Conservation (phyloP, 163 green algal species). For the Prototheca wickerhamii region DNA sequence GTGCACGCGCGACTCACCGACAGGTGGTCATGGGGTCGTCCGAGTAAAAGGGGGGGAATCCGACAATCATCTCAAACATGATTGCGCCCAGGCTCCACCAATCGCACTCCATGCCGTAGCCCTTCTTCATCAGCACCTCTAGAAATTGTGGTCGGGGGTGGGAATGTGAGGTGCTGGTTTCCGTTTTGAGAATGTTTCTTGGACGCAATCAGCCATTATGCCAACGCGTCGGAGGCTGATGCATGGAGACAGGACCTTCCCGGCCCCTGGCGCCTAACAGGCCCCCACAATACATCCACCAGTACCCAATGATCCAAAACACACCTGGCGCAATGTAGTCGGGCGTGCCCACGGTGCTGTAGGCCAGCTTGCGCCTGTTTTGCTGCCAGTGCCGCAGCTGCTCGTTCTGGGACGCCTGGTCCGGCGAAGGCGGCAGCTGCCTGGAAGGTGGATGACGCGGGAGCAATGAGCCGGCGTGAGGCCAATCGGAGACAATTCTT, state of each 20-base stretch:
- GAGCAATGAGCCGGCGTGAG: neutral
- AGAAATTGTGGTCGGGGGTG: neutral
- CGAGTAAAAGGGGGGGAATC: slow-evolving; percentile 94
- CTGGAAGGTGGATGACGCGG: neutral
- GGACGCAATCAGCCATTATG: no score
- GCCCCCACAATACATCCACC: neutral
- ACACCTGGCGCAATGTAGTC: slow-evolving; percentile 94
- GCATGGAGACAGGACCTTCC: neutral
- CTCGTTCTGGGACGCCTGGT: slow-evolving; percentile 32
- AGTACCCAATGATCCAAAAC: neutral
- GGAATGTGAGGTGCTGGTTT: neutral
- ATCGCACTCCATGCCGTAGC: slow-evolving; percentile 98
- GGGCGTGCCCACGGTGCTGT: slow-evolving; percentile 91
- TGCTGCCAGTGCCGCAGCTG: slow-evolving; percentile 64
- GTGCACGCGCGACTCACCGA: slow-evolving; percentile 19
- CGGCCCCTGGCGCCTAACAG: neutral
- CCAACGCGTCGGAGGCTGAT: neutral
- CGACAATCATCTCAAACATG: slow-evolving; percentile 96
- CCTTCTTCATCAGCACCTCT: slow-evolving; percentile 94
- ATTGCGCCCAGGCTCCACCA: slow-evolving; percentile 97
- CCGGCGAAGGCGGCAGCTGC: neutral
- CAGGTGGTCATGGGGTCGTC: slow-evolving; percentile 88
- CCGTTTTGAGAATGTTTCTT: no score
- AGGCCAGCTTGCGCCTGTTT: slow-evolving; percentile 77
- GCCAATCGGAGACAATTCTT: no score